Base-by-base conservation (phyloP, 768 basidiomycete species). In the Suillus discolor region DNA sequence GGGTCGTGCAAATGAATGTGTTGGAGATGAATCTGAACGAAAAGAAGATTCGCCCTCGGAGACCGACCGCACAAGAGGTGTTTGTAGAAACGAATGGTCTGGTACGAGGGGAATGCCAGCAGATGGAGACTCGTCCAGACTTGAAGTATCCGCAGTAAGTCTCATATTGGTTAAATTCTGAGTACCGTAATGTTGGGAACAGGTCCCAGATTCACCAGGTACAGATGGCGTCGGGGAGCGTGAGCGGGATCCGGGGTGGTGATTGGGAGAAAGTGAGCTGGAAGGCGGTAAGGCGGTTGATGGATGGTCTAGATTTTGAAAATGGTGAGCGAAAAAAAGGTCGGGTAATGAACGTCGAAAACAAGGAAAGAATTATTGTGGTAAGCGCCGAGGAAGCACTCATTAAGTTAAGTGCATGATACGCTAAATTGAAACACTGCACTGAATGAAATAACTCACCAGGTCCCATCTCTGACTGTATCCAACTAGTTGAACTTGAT, bases 21-120 rank as follows among this genome's bases (percentile, higher is more conserved):
- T 77, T 67, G 68, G 78, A 53, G 72, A 75, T 61, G 76, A 74
- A 57, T 83, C 81, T 45, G 75, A 75, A 36, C 69, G 74, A 66
- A 76, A 79, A 55, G 70, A 79, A 66, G 75, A 77, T 53, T 79
- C 84, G 68, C 72, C 74, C 61, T 81, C 82, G 42, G 79, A 81
- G 45, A 75, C 77, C 60, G 80, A 78, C 67, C 79, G 80, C 45
- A 77, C 74, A 28, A 81, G 73, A 65, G 73, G 73, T 13, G 78
- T 74, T 66, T 78, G 80, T 60, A 72, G 70, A 34, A 72, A 72
- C 1, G 73, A 73, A 57, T 68, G 70, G 34, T 66, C 66, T 12
- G 67, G 49, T 39, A 68, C 70, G 53, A 72, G 67, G 25, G 69
- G 67, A 42, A 69, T 65, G 53, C 63, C 57, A 42, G 71, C 68